phyloP scores from a whole-genome alignment of 345 rosid genomes.

The Triadica sebifera region DNA sequence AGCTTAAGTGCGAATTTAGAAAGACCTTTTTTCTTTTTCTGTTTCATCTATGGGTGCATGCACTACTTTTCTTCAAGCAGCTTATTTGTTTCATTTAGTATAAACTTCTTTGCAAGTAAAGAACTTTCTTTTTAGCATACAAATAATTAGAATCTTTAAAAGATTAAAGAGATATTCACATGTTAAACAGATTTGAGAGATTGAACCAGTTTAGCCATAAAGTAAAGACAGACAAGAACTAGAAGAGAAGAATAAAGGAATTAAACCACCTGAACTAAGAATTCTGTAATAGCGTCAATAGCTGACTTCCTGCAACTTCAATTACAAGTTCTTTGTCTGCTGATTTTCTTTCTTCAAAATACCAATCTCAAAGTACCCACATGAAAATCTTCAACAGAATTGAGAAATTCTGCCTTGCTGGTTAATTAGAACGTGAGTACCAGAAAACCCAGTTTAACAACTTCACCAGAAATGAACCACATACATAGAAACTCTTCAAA shows the following conservation, averaged over 20 bases:
- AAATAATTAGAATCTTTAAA: slow-evolving; percentile 10
- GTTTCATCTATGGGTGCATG: neutral
- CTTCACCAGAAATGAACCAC: too few species aligned
- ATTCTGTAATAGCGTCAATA: too few species aligned
- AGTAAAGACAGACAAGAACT: too few species aligned
- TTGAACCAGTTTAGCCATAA: too few species aligned
- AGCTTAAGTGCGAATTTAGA: slow-evolving; percentile 1
- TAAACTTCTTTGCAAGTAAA: slow-evolving; percentile 35
- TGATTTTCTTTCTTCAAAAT: too few species aligned
- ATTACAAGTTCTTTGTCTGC: neutral
- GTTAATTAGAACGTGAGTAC: too few species aligned
- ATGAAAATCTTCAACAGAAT: neutral
- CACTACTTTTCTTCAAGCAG: slow-evolving; percentile 18
- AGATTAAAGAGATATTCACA: neutral
- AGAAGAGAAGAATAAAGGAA: too few species aligned
- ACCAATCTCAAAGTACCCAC: neutral
- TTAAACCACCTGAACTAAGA: too few species aligned
- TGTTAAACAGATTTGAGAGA: neutral
- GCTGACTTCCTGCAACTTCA: neutral
- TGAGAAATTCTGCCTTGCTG: neutral
- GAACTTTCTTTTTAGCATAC: slow-evolving; percentile 19
- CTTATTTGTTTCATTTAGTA: slow-evolving; percentile 13
- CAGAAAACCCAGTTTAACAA: too few species aligned
- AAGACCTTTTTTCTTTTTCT: neutral
- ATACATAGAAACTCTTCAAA: neutral